Evolutionary conservation across 805 yeast species (phyloP), one percentile per base, ranked within the genome.

Genomic region (Ogataea nakhonphanomensis): DNA sequence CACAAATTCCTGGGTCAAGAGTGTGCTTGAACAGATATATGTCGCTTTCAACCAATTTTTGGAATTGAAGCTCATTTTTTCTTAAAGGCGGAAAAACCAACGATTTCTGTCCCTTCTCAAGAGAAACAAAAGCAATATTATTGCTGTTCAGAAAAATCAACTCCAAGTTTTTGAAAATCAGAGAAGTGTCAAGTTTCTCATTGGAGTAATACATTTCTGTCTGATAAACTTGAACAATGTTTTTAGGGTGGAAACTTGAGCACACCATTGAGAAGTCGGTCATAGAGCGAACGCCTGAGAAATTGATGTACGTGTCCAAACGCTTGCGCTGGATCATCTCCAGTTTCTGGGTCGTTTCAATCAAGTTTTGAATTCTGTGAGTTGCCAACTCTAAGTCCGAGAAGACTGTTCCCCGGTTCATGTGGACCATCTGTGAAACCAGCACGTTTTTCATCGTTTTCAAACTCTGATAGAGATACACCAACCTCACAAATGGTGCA

Each of bases 11-110:
- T 2, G 44, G 8, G 15, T 54, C 49, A 15, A 35, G 8, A 14
- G 46, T 44, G 34, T 51, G 50, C 9, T 30, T 40, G 27, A 58
- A 55, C 5, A 45, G 43, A 21, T 41, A 48, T 12, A 54, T 46
- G 5, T 33, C 31, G 6, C 35, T 37, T 17, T 53, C 53, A 7
- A 47, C 40, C 14, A 48, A 49, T 21, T 41, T 43, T 14, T 33
- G 27, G 39, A 59, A 48, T 9, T 25, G 41, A 8, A 67, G 49
- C 35, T 62, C 67, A 9, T 49, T 44, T n/a, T 40, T 38, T 25
- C 54, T 49, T 20, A 67, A 45, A 15, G 64, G 63, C 7, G 69
- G 65, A 37, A 67, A 67, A 23, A 67, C 25, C 28, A 67, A 41
- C 6, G 61, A 48, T 17, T 60, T 51, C 5, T 58, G 59, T 25